Evolutionary conservation across 2,329 filamentous ascomycete genomes (phyloP), one percentile per base, ranked within the genome.

Genomic region (Exophiala bonariae): DNA sequence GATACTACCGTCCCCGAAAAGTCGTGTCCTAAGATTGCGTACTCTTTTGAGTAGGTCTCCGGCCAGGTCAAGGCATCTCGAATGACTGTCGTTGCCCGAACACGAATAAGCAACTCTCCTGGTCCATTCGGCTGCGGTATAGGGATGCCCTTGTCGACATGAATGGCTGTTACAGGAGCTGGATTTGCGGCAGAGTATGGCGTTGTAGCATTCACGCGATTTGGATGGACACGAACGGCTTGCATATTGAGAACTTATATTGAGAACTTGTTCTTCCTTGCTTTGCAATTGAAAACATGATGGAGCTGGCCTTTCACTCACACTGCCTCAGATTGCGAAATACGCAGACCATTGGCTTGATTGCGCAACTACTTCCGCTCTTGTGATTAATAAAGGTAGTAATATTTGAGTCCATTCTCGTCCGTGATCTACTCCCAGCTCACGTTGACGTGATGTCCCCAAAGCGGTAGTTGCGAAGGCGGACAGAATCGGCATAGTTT

Each of bases 11-110:
- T 45, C n/a, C 53, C 53, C 28, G 53, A 47, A 11, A 57, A 43
- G 35, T 57, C 54, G 36, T 57, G 34, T 28, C 54, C 52, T 10
- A 43, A 41, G 30, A 56, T 53, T 14, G 9, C 7, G 35, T 60
- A 57, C 5, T 47, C 33, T 17, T 47, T 44, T 2, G 17, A 6
- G 46, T 66, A 66, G n/a, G 52, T 59, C 36, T 66, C 63, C 7
- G 61, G 60, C 61, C 59, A 63, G 28, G 45, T 60, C 16, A 63
- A 50, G 31, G 47, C 55, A 42, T 63, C 59, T 2, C 59, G 50
- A 40, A 59, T 46, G 35, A 62, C 49, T 28, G 59, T 58, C 38
- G 57, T 52, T 23, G 59, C 59, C 41, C 56, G 52, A 17, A 63
- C 52, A 10, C 52, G 55, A 33, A 61, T 45, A 26, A 60, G 47